These are phyloP conservation scores for Talaromyces sp. DNA, from an alignment of 2,329 filamentous ascomycete species.

Conservation along the genomic window DNA sequence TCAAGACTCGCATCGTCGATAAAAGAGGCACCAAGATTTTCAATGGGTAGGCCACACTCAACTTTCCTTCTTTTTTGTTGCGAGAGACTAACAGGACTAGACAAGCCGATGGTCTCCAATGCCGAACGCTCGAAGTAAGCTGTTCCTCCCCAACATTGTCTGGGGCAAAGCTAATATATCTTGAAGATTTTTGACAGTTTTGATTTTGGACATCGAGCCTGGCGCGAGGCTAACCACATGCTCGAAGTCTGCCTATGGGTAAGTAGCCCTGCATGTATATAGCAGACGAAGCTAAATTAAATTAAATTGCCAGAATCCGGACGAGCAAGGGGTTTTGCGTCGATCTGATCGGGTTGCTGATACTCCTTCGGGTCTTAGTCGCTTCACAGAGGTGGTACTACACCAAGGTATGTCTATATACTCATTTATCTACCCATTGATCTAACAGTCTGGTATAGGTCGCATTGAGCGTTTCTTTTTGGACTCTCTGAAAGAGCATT, in stretches of 20 bases:
- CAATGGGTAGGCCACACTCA: slow-evolving; percentile 20
- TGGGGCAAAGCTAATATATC: not conserved
- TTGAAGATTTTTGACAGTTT: slow-evolving; percentile 35
- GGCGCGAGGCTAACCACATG: slow-evolving; percentile 30
- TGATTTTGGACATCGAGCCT: slow-evolving; percentile 59
- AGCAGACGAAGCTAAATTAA: not conserved
- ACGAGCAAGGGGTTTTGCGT: not conserved
- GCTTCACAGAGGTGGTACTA: not conserved
- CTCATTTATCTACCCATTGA: not conserved
- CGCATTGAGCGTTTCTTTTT: slow-evolving; percentile 64
- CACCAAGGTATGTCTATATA: not conserved
- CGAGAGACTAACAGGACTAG: slow-evolving; percentile 15
- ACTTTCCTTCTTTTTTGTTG: not conserved
- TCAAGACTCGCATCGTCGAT: slow-evolving; percentile 47
- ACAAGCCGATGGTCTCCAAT: slow-evolving; percentile 54
- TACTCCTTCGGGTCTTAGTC: not conserved
- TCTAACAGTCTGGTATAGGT: slow-evolving; percentile 64
- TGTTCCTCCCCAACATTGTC: slow-evolving; percentile 18
- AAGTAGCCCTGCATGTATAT: not conserved
- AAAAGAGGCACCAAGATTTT: slow-evolving; percentile 34
- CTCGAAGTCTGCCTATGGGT: not conserved
- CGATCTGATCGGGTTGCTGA: not conserved
- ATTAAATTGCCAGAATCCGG: not conserved
- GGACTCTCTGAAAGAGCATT: slow-evolving; percentile 53
- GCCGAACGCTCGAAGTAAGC: slow-evolving; percentile 39